phyloP scores from a whole-genome alignment of 2,329 filamentous ascomycete genomes.

The Colletotrichum karsti region DNA sequence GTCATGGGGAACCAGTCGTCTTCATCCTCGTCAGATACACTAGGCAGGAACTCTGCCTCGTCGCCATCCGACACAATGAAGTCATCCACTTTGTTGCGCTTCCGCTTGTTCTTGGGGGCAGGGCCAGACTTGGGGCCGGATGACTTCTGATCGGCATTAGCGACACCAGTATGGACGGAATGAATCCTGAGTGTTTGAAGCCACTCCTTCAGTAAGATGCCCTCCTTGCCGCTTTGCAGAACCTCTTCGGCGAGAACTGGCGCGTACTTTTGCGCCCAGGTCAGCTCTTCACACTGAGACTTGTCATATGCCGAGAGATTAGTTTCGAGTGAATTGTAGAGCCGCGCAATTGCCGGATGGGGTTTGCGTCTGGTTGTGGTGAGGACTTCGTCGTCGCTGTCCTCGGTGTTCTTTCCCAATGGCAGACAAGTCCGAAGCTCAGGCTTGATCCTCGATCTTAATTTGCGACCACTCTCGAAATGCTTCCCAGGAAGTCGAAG shows the following conservation, averaged over 20 bases:
- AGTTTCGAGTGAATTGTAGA: constrained; percentile 68
- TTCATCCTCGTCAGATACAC: constrained; percentile 70
- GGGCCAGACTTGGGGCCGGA: constrained; percentile 35
- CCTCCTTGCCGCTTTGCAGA: constrained; percentile 78
- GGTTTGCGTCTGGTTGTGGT: constrained; percentile 30
- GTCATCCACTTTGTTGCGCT: constrained; percentile 78
- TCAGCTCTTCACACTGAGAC: constrained; percentile 74
- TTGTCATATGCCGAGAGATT: constrained; percentile 82
- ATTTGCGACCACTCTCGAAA: constrained; percentile 65
- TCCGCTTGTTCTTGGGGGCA: constrained; percentile 67
- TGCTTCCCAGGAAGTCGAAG: constrained; percentile 64
- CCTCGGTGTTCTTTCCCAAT: constrained; percentile 6
- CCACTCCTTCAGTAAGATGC: constrained; percentile 80
- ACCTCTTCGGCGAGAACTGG: constrained; percentile 75
- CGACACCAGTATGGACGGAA: constrained; percentile 72
- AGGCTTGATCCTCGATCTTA: constrained; percentile 57
- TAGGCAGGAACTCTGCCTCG: constrained; percentile 74
- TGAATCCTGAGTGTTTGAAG: constrained; percentile 78
- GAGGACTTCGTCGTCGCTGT: constrained; percentile 46
- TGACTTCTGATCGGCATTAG: constrained; percentile 43
- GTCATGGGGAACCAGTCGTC: constrained; percentile 42
- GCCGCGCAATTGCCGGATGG: constrained; percentile 67
- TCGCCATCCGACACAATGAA: constrained; percentile 85
- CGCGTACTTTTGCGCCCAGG: constrained; percentile 89
- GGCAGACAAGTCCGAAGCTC: constrained; percentile 50